These are phyloP conservation scores for Fomitopsis pinicola DNA, from an alignment of 1,284 basidiomycete genomes.

Conservation along the genomic window DNA sequence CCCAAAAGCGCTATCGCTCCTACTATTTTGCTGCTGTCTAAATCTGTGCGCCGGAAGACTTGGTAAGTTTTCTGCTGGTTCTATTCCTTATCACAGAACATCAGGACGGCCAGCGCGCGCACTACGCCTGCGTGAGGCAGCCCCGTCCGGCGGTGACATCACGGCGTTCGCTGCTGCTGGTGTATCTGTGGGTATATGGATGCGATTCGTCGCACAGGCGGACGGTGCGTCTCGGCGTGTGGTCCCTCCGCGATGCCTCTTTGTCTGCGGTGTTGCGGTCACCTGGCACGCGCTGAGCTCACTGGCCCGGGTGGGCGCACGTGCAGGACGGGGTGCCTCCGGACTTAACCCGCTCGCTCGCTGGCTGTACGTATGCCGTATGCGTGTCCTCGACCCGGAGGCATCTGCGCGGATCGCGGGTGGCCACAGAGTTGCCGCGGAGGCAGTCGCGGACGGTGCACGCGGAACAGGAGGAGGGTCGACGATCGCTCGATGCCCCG, in stretches of 20 bases:
- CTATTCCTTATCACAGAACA: not conserved
- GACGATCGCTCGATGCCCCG: not conserved
- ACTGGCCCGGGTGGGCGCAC: not conserved
- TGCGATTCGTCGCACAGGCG: not conserved
- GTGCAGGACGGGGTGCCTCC: not conserved
- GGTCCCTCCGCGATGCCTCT: not conserved
- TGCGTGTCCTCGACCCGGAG: not conserved
- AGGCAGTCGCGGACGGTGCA: not conserved
- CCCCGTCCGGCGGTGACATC: not conserved
- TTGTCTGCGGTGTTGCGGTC: not conserved
- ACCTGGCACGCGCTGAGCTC: not conserved
- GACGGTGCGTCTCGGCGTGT: not conserved
- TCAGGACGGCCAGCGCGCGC: not conserved
- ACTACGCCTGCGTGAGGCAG: not conserved
- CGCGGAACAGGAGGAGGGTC: not conserved
- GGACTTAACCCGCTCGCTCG: constrained; percentile 1
- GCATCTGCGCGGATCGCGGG: constrained; percentile 1
- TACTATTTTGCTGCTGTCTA: not conserved
- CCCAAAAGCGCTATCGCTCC: not conserved
- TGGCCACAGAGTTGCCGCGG: not conserved
- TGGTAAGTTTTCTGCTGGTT: not conserved
- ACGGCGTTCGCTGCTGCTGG: not conserved
- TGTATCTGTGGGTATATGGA: not conserved
- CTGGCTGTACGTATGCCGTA: not conserved
- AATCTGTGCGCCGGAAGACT: not conserved